Conservation (phyloP, 768 basidiomycete species). For the Cystofilobasidium macerans region DNA sequence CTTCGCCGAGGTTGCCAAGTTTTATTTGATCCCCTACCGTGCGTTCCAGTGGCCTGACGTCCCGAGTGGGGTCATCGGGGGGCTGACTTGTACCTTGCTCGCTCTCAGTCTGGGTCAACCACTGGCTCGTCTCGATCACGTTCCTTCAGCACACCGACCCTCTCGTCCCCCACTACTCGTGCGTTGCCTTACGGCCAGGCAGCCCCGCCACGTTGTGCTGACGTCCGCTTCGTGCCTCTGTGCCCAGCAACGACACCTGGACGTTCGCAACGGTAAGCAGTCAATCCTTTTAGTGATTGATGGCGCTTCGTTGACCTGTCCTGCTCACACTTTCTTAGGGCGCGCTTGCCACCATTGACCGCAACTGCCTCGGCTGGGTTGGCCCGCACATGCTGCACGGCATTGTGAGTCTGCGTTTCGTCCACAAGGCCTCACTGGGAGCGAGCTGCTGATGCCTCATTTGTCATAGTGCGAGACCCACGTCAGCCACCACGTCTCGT, state of each 20-base stretch:
- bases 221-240: background rate
- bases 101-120: slow-evolving; percentile 50
- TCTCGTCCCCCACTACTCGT: slow-evolving; percentile 45
- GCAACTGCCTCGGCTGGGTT: slow-evolving; percentile 69
- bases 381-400: slow-evolving; percentile 78
- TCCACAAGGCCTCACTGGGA: too few relatives aligned
- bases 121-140: slow-evolving; percentile 92
- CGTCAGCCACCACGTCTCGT: slow-evolving; percentile 78
- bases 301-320: too few relatives aligned
- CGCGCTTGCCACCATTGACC: slow-evolving; percentile 44
- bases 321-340: too few relatives aligned
- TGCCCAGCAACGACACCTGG: slow-evolving; percentile 77
- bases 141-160: slow-evolving; percentile 99
- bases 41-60: background rate
- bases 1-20: slow-evolving; percentile 58
- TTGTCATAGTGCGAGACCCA: slow-evolving; percentile 56
- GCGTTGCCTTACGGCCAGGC: background rate
- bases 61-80: background rate
- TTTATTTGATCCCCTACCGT: slow-evolving; percentile 81
- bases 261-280: slow-evolving; percentile 87
- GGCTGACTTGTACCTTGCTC: background rate
- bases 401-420: slow-evolving; percentile 40
- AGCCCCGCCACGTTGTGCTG: background rate
- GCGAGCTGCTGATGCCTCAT: too few relatives aligned
- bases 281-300: too few relatives aligned